A percentile compares a stretch with the other conserved stretches of the same genome.
Evolutionary conservation across 306 rosid genomes (phyloP).

Genomic region (Inga oerstediana): DNA sequence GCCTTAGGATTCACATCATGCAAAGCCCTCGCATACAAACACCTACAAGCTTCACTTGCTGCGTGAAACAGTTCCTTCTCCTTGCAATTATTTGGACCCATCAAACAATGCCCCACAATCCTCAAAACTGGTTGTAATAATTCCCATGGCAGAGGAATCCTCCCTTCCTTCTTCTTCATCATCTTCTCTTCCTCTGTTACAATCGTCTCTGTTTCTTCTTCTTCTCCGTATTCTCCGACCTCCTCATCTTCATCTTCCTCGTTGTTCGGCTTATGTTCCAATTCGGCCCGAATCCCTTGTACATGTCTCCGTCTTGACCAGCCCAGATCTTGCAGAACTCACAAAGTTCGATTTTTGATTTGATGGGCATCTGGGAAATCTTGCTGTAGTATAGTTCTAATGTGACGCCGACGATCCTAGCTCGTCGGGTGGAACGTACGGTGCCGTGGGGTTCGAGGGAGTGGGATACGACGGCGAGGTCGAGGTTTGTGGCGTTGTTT

Average conservation of each 20-base stretch:
- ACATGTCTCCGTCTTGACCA: conserved; percentile 48
- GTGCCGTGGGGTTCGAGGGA: conserved; percentile 72
- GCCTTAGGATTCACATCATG: conserved; percentile 71
- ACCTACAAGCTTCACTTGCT: conserved; percentile 54
- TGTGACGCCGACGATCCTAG: conserved; percentile 64
- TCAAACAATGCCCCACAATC: conserved; percentile 64
- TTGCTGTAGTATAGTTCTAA: conserved; percentile 59
- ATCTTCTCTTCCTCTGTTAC: not conserved
- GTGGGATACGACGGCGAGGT: conserved; percentile 49
- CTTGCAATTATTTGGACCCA: conserved; percentile 36
- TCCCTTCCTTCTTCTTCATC: conserved; percentile 37
- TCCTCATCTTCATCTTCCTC: not conserved
- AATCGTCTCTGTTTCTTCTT: not conserved
- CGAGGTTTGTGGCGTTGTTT: conserved; percentile 43
- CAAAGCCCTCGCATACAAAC: conserved; percentile 61
- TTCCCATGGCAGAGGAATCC: conserved; percentile 77
- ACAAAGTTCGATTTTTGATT: conserved; percentile 67
- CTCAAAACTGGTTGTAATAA: conserved; percentile 64
- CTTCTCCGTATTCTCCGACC: not conserved
- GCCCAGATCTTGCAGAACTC: conserved; percentile 68
- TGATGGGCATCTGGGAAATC: conserved; percentile 42
- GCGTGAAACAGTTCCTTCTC: conserved; percentile 30
- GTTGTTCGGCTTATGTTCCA: not conserved
- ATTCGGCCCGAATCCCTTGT: not conserved
- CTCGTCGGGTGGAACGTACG: conserved; percentile 68